Evolutionary conservation across 345 rosid genomes (phyloP).

Genomic region (Erodium maritimum): DNA sequence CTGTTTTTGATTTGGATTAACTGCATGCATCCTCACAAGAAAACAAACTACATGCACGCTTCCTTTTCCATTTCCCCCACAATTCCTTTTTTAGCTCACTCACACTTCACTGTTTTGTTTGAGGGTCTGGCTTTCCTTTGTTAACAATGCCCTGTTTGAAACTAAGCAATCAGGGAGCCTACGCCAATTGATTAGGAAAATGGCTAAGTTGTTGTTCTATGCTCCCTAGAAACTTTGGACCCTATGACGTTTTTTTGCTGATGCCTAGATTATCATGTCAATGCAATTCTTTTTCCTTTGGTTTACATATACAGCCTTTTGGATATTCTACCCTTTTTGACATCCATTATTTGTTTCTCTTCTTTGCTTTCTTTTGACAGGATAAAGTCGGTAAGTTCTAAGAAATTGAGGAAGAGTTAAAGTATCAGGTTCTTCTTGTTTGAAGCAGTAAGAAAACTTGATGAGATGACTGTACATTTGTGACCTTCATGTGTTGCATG

Average conservation of each 20-base stretch:
- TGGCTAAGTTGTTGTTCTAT: too few relatives aligned
- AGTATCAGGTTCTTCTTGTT: constrained; percentile 16
- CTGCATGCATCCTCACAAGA: not conserved
- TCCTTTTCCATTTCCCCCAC: not conserved
- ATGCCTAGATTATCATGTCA: not conserved
- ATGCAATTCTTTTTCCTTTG: not conserved
- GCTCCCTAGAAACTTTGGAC: not conserved
- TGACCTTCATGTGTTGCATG: not conserved
- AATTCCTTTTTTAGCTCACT: not conserved
- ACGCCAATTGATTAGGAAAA: too few relatives aligned
- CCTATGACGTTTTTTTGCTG: not conserved
- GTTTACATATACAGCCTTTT: not conserved
- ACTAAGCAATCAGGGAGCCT: not conserved
- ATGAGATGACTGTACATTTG: not conserved
- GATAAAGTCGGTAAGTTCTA: constrained; percentile 90
- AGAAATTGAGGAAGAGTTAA: constrained; percentile 22
- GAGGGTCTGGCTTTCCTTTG: not conserved
- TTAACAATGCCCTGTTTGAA: not conserved
- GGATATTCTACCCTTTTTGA: not conserved
- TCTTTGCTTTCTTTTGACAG: constrained; percentile 32
- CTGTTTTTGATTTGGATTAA: not conserved
- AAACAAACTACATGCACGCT: too few relatives aligned
- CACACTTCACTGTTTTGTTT: not conserved
- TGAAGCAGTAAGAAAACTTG: not conserved
- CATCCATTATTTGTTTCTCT: constrained; percentile 6